These are phyloP conservation scores for Pseudohyphozyma bogoriensis DNA, from an alignment of 768 basidiomycete genomes.

Conservation along the genomic window DNA sequence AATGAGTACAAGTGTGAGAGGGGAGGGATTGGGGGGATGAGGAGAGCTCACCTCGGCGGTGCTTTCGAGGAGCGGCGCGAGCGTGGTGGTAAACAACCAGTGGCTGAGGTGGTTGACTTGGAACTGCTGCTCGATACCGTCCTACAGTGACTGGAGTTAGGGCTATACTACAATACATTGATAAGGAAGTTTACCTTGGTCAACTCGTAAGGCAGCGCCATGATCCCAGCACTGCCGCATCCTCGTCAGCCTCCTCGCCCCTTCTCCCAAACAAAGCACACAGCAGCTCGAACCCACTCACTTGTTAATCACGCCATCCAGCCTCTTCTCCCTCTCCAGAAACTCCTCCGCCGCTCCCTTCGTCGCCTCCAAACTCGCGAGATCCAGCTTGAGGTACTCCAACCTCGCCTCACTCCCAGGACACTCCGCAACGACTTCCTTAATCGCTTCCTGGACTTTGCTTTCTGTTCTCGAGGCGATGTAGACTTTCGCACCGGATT, in stretches of 20 bases:
- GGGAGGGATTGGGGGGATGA: neutral
- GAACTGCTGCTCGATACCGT: conserved; percentile 21
- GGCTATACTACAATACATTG: neutral
- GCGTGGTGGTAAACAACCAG: conserved; percentile 9
- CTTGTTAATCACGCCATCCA: conserved; percentile 50
- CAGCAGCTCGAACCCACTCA: no score
- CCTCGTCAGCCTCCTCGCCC: no score
- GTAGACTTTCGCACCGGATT: conserved; percentile 50
- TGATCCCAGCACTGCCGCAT: conserved; percentile 45
- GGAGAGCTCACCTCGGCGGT: conserved; percentile 3
- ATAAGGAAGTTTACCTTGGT: conserved; percentile 34
- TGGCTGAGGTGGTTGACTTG: conserved; percentile 21
- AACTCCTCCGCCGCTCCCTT: conserved; percentile 48
- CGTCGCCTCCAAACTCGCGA: conserved; percentile 46
- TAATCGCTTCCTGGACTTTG: conserved; percentile 47
- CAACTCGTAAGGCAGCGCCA: conserved; percentile 30
- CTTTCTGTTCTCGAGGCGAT: conserved; percentile 48
- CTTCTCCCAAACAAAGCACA: no score
- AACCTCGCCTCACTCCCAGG: conserved; percentile 36
- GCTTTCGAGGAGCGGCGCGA: conserved; percentile 13
- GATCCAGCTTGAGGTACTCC: conserved; percentile 47
- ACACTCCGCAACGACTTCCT: conserved; percentile 42
- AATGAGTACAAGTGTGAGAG: neutral
- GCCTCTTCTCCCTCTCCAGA: conserved; percentile 44
- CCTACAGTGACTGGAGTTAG: neutral